phyloP scores from a whole-genome alignment of 192 early-diverging fungal genomes.

The Coemansia sp. region DNA sequence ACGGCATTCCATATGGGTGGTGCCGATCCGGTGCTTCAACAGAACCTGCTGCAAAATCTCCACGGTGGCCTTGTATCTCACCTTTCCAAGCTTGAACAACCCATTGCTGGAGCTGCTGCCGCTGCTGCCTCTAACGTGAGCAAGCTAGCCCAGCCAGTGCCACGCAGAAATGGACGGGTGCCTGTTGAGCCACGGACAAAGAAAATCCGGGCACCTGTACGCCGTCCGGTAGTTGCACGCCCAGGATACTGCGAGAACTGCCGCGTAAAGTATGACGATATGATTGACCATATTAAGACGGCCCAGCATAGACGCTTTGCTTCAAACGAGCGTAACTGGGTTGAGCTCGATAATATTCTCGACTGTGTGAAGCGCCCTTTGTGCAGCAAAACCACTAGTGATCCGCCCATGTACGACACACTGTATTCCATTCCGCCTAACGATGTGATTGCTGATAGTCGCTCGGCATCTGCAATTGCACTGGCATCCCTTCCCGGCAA shows the following conservation, averaged over 20 bases:
- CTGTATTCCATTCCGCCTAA: constrained; percentile 36
- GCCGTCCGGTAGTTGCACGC: constrained; percentile 26
- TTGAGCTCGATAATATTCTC: constrained; percentile 41
- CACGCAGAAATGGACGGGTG: constrained; percentile 14
- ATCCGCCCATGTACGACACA: neutral
- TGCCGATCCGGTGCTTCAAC: constrained; percentile 35
- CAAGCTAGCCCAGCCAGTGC: neutral
- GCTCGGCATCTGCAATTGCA: constrained; percentile 10
- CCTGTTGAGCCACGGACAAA: constrained; percentile 37
- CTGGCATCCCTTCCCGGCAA: constrained; percentile 3
- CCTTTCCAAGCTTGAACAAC: constrained; percentile 45
- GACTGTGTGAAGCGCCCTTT: constrained; percentile 29
- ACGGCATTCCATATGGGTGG: constrained; percentile 36
- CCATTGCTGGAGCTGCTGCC: constrained; percentile 11
- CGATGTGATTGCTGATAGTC: constrained; percentile 8
- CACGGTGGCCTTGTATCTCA: constrained; percentile 46
- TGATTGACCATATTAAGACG: constrained; percentile 43
- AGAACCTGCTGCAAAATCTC: constrained; percentile 42
- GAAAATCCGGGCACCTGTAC: constrained; percentile 34
- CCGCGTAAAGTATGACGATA: constrained; percentile 46
- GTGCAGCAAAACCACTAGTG: constrained; percentile 5
- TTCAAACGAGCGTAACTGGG: constrained; percentile 41
- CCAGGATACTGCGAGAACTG: constrained; percentile 55
- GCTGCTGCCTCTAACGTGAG: no score
- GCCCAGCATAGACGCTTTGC: constrained; percentile 46